These are phyloP conservation scores for Vitis amurensis DNA, from an alignment of 164 flowering plant species.

Conservation along the genomic window DNA sequence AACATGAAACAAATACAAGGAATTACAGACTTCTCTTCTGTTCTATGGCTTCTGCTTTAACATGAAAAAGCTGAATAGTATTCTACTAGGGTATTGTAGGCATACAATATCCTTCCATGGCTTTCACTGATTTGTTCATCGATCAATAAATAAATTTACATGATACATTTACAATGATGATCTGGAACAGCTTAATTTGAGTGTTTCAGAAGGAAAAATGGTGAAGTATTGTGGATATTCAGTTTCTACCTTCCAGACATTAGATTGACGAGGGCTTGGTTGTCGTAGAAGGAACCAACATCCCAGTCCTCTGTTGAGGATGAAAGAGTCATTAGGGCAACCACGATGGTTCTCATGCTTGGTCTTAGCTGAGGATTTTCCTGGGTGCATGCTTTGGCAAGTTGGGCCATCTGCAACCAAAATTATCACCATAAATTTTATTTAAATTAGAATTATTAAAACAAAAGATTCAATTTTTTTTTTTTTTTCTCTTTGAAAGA, in stretches of 20 bases:
- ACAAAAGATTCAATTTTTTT: not conserved
- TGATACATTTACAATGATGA: not conserved
- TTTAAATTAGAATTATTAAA: not conserved
- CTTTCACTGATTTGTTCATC: not conserved
- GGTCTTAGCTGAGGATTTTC: conserved; percentile 81
- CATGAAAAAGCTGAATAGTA: too few species aligned
- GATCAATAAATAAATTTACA: conserved; percentile 2
- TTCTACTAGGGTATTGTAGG: too few species aligned
- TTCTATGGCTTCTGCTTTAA: too few species aligned
- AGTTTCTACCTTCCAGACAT: conserved; percentile 71
- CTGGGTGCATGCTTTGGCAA: conserved; percentile 81
- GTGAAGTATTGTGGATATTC: not conserved
- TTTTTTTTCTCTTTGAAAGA: not conserved
- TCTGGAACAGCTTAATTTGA: too few species aligned
- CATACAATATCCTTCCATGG: not conserved
- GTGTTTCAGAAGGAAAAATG: too few species aligned
- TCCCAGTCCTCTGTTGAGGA: conserved; percentile 80
- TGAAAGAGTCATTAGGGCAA: conserved; percentile 80
- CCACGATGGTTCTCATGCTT: conserved; percentile 83
- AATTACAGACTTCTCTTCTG: too few species aligned
- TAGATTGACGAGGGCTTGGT: conserved; percentile 61
- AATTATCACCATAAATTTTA: conserved; percentile 1
- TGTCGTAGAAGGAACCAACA: conserved; percentile 71
- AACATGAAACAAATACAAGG: too few species aligned
- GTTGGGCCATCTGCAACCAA: conserved; percentile 63